Evolutionary conservation across 2,329 filamentous ascomycete species (phyloP), one percentile per base, ranked within the genome.

Genomic region (Fusarium sp.): DNA sequence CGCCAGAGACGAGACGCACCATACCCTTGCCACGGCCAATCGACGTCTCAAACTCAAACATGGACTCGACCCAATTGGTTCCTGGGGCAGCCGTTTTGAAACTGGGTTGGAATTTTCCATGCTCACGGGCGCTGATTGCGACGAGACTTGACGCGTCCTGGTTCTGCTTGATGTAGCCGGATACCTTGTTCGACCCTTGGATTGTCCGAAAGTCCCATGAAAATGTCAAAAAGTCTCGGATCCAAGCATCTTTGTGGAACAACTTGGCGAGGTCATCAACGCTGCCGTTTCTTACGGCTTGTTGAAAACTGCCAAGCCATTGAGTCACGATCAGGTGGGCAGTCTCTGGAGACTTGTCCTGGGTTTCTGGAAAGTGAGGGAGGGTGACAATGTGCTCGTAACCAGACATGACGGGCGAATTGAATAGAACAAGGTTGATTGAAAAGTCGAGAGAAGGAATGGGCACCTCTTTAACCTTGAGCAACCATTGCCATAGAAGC

Each of bases 171-270:
- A 64, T 38, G 9, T 67, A 63, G 2, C 31, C 14, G 11, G 44
- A 42, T 31, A 72, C 35, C 11, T 53, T 29, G 11, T 59, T n/a
- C 1, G 40, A 42, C 22, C 76, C 75, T 2, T 73, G 74, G 17
- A 78, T 75, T 5, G 77, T 78, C 20, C 74, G 71, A 57, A 77
- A 78, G 65, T 81, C 79, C 79, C 80, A 81, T 9, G 67, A 70
- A 5, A 80, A 67, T 3, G 53, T 71, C 10, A 80, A 58, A 27
- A 78, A 73, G 49, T 81, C 80, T 11, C 79, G 71, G 65, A 78
- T 79, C 77, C 78, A 81, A 20, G 72, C 74, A 51, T 79, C 73
- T 4, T 73, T 56, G 6, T 73, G 65, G 56, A 81, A 80, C 0
- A 69, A 22, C 6, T 49, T 35, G 1, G 35, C 12, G 17, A 67